Conservation (phyloP, 768 basidiomycete genomes). For the Boletellus ananiceps region DNA sequence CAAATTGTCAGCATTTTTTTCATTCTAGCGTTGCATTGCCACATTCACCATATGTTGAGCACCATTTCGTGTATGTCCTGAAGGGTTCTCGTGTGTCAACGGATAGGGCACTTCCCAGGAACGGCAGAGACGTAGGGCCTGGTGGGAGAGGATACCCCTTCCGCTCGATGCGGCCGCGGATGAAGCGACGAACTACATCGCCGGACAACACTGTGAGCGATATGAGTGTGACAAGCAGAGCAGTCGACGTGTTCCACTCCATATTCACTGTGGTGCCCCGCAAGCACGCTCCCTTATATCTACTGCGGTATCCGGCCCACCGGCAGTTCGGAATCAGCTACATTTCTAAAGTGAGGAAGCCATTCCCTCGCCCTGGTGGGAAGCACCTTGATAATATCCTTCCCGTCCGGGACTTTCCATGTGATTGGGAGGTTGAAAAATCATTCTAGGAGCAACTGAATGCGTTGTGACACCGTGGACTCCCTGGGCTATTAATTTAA, state of each 20-base stretch:
- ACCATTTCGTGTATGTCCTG: slow-evolving; percentile 17
- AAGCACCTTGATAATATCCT: too few species aligned
- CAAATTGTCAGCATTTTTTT: not conserved
- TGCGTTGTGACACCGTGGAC: too few species aligned
- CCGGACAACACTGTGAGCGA: not conserved
- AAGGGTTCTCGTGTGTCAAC: slow-evolving; percentile 13
- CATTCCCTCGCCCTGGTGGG: too few species aligned
- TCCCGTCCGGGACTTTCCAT: too few species aligned
- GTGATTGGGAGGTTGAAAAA: too few species aligned
- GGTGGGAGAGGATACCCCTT: slow-evolving; percentile 16
- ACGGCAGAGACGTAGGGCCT: slow-evolving; percentile 17
- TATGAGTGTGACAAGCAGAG: slow-evolving; percentile 5
- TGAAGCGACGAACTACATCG: not conserved
- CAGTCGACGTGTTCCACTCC: slow-evolving; percentile 5
- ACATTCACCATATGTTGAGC: slow-evolving; percentile 14
- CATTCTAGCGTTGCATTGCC: not conserved
- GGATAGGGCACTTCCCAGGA: slow-evolving; percentile 19
- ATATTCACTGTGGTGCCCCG: not conserved
- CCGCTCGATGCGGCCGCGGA: slow-evolving; percentile 8
- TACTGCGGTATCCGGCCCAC: too few species aligned
- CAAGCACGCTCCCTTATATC: slow-evolving; percentile 6
- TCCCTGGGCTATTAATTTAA: too few species aligned
- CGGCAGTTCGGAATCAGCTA: too few species aligned
- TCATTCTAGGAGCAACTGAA: too few species aligned
- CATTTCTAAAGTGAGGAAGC: too few species aligned